phyloP scores from a whole-genome alignment of 2,329 filamentous ascomycete genomes.

The Sporothrix pallida region DNA sequence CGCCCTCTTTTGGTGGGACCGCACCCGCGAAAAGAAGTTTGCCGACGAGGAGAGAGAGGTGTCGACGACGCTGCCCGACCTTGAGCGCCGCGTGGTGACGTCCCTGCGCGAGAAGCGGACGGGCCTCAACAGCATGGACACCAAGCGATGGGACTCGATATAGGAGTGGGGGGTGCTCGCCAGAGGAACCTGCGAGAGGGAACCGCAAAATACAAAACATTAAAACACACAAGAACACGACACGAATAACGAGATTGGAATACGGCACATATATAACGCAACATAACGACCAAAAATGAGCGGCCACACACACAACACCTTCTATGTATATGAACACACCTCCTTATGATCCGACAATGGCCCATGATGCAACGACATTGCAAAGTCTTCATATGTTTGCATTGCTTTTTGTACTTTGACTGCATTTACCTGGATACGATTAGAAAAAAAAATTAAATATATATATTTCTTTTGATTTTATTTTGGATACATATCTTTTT shows the following conservation, averaged over 20 bases:
- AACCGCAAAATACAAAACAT: neutral
- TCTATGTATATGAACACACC: neutral
- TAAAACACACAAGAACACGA: neutral
- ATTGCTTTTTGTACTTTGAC: neutral
- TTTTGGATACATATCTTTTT: neutral
- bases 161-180: neutral
- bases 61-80: conserved; percentile 60
- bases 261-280: neutral
- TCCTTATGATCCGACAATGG: neutral
- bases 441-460: neutral
- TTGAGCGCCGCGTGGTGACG: conserved; percentile 64
- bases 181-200: neutral
- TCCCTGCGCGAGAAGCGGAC: conserved; percentile 62
- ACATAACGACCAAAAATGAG: neutral
- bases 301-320: neutral
- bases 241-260: conserved; percentile 17
- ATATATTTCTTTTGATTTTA: neutral
- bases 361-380: conserved; percentile 25
- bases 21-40: conserved; percentile 56
- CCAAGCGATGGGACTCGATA: conserved; percentile 36
- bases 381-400: neutral
- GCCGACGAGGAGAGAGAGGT: conserved; percentile 57
- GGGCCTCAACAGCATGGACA: conserved; percentile 46
- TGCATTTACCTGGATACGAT: neutral
- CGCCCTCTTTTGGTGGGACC: conserved; percentile 62